Evolutionary conservation across 805 yeast genomes (phyloP).

Genomic region (Metschnikowia continentalis): DNA sequence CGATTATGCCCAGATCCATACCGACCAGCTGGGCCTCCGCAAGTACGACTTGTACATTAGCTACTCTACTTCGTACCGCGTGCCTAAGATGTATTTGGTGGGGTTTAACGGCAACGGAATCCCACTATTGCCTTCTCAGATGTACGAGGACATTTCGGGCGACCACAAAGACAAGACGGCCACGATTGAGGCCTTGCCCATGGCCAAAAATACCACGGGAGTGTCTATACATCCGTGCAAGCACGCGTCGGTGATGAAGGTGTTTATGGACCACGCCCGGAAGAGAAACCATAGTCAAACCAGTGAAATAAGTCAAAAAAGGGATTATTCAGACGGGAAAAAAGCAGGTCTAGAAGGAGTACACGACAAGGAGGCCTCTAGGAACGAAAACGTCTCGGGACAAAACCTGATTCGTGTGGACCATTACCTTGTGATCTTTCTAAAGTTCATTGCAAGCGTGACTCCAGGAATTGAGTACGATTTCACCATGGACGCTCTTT

Average conservation of each 20-base stretch:
- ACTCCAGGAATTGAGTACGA: conserved; percentile 98
- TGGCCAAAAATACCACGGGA: conserved; percentile 65
- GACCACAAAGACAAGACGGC: conserved; percentile 96
- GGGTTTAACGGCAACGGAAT: conserved; percentile 82
- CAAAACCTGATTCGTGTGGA: conserved; percentile 59
- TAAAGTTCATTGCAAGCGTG: conserved; percentile 93
- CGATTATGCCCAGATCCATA: conserved; percentile 31
- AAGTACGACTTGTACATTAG: conserved; percentile 86
- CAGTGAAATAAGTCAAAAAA: too few relatives aligned
- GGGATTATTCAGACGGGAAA: too few relatives aligned
- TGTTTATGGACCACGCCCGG: conserved; percentile 69
- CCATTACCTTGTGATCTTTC: conserved; percentile 82
- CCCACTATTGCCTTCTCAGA: conserved; percentile 80
- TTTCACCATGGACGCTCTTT: conserved; percentile 95
- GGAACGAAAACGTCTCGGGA: too few relatives aligned
- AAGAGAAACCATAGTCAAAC: too few relatives aligned
- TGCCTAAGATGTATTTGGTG: conserved; percentile 88
- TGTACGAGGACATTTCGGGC: conserved; percentile 91
- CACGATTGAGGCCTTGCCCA: conserved; percentile 91
- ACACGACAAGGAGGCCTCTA: too few relatives aligned
- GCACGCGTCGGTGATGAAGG: conserved; percentile 92
- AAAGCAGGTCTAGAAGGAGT: too few relatives aligned
- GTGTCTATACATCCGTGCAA: conserved; percentile 95
- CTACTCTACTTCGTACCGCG: conserved; percentile 91
- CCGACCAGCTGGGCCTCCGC: conserved; percentile 42